Percentiles rank a stretch among this genome's conserved stretches.
phyloP scores from a whole-genome alignment of 116 monocot genomes.

The Dioscorea cayenensis region DNA sequence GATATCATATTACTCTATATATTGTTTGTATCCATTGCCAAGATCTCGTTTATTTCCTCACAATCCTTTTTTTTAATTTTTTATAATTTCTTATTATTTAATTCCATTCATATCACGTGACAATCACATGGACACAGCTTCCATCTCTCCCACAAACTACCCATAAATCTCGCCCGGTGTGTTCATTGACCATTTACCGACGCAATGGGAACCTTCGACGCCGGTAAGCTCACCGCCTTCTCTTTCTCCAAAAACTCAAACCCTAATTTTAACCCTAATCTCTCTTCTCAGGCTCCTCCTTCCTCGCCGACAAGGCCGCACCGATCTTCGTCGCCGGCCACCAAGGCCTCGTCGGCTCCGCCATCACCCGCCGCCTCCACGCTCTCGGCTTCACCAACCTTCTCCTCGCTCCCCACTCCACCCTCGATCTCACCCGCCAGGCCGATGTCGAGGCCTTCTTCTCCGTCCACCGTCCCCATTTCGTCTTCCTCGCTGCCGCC shows the following conservation, averaged over 20 bases:
- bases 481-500: slow-evolving; percentile 75
- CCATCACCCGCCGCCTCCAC: slow-evolving; percentile 37
- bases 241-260: background rate
- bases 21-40: too few relatives aligned
- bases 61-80: too few relatives aligned
- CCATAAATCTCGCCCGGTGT: too few relatives aligned
- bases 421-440: slow-evolving; percentile 79
- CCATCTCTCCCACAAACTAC: too few relatives aligned
- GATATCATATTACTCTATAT: too few relatives aligned
- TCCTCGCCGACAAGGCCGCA: slow-evolving; percentile 70
- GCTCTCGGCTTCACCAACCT: slow-evolving; percentile 47
- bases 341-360: slow-evolving; percentile 55
- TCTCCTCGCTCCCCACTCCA: slow-evolving; percentile 35
- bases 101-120: too few relatives aligned
- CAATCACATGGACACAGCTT: too few relatives aligned
- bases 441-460: slow-evolving; percentile 78
- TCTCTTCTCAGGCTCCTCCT: slow-evolving; percentile 13
- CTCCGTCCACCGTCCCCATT: slow-evolving; percentile 40
- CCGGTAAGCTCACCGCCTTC: background rate
- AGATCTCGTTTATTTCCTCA: too few relatives aligned
- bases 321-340: slow-evolving; percentile 76
- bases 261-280: slow-evolving; percentile 16
- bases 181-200: too few relatives aligned
- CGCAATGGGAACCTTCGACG: background rate
- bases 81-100: too few relatives aligned